Conservation (phyloP, 2,329 filamentous ascomycete genomes). For the Cylindrodendrum hubeiense region DNA sequence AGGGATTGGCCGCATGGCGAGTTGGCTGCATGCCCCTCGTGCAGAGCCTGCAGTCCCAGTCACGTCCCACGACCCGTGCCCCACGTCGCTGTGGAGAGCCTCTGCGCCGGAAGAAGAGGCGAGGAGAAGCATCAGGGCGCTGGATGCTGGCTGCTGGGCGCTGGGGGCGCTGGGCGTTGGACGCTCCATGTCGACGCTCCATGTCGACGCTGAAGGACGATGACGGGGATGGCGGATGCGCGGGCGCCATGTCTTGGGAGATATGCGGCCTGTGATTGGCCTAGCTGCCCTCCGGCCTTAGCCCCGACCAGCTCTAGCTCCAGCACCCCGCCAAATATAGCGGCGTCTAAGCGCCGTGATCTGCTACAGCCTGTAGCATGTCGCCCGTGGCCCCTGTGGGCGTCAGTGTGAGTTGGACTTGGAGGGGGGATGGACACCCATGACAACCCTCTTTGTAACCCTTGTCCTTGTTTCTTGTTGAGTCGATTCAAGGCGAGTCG, state of each 20-base stretch:
- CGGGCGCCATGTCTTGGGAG: slow-evolving; percentile 12
- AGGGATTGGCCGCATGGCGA: slow-evolving; percentile 14
- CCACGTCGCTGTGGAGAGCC: neutral
- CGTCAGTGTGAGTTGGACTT: neutral
- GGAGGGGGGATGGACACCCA: neutral
- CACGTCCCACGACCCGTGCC: slow-evolving; percentile 5
- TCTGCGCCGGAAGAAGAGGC: neutral
- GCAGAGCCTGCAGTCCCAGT: slow-evolving; percentile 23
- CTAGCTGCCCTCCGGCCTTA: slow-evolving; percentile 12
- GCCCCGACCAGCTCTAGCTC: slow-evolving; percentile 30
- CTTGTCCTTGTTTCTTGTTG: neutral
- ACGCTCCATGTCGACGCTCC: neutral
- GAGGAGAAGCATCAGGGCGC: neutral
- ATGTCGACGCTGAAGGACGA: slow-evolving; percentile 7
- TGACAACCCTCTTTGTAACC: slow-evolving; percentile 1
- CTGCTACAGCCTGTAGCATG: slow-evolving; percentile 11
- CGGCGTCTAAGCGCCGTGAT: slow-evolving; percentile 33
- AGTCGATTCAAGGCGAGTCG: neutral
- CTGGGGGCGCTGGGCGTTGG: neutral
- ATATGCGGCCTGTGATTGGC: slow-evolving; percentile 14
- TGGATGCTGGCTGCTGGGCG: neutral
- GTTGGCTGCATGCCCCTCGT: slow-evolving; percentile 24
- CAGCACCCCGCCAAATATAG: slow-evolving; percentile 47
- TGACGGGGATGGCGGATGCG: slow-evolving; percentile 12
- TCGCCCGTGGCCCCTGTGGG: neutral